Conservation (phyloP, 1,284 basidiomycete species). For the Caloboletus firmus region DNA sequence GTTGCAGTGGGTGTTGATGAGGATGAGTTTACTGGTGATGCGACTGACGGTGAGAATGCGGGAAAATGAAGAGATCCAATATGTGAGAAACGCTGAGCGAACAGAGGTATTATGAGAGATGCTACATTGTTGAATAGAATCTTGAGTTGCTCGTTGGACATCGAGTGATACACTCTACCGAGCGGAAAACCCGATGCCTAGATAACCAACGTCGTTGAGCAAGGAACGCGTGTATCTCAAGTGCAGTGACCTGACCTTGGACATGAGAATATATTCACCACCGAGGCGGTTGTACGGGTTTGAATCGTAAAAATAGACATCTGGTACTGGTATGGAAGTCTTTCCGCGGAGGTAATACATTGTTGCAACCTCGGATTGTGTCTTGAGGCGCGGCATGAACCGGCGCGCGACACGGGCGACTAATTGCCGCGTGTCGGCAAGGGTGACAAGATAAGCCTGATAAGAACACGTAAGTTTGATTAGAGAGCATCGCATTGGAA, state of each 20-base stretch:
- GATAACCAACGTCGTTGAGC: conserved; percentile 17
- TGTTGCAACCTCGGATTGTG: conserved; percentile 79
- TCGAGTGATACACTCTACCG: conserved; percentile 62
- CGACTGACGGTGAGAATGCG: conserved; percentile 39
- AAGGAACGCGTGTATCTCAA: conserved; percentile 6
- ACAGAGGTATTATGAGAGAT: conserved; percentile 64
- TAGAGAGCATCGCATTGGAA: not conserved
- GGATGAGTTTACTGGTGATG: conserved; percentile 24
- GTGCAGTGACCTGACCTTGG: conserved; percentile 53
- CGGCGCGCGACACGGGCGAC: conserved; percentile 77
- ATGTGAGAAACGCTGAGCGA: conserved; percentile 67
- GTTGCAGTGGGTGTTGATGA: conserved; percentile 33
- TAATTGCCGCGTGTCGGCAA: conserved; percentile 59
- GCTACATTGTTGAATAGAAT: conserved; percentile 68
- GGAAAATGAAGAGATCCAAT: conserved; percentile 73
- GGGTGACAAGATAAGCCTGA: conserved; percentile 72
- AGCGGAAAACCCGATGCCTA: conserved; percentile 73
- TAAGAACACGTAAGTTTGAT: conserved; percentile 10
- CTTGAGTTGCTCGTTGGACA: conserved; percentile 60
- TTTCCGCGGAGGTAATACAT: conserved; percentile 70
- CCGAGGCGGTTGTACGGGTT: conserved; percentile 81
- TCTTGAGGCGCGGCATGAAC: conserved; percentile 81
- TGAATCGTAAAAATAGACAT: conserved; percentile 71
- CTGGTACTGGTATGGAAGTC: conserved; percentile 69
- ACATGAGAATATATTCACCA: conserved; percentile 82